These are phyloP conservation scores for Coemansia pectinata DNA, from an alignment of 192 early-diverging fungal species.

Conservation along the genomic window DNA sequence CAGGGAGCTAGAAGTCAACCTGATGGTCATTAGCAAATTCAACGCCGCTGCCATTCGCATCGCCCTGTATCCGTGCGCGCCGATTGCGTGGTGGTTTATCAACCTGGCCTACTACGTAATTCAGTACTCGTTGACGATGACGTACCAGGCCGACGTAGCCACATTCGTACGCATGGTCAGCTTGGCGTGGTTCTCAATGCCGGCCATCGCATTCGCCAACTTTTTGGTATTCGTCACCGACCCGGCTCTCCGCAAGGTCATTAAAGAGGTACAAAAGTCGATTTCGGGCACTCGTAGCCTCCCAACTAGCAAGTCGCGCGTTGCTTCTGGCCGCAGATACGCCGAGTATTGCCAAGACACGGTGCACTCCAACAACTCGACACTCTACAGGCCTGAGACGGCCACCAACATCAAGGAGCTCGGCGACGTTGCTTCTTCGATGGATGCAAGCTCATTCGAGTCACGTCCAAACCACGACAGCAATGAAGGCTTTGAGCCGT, in stretches of 20 bases:
- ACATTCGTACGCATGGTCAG: background rate
- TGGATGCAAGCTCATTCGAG: background rate
- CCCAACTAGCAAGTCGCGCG: background rate
- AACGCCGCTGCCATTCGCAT: constrained; percentile 43
- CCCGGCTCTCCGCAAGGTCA: constrained; percentile 20
- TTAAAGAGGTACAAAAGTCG: constrained; percentile 12
- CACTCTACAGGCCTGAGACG: background rate
- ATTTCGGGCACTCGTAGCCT: background rate
- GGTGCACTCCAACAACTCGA: background rate
- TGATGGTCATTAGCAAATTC: constrained; percentile 30
- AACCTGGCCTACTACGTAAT: constrained; percentile 11
- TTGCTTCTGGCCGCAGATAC: background rate
- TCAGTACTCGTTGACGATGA: constrained; percentile 29
- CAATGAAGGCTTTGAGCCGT: background rate
- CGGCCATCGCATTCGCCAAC: constrained; percentile 11
- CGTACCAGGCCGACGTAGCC: constrained; percentile 12
- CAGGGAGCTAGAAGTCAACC: constrained; percentile 16
- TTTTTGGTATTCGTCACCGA: constrained; percentile 43
- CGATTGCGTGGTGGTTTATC: constrained; percentile 22
- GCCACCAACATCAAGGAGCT: background rate
- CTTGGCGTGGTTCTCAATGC: constrained; percentile 19
- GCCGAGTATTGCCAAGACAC: background rate
- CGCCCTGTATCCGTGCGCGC: constrained; percentile 36
- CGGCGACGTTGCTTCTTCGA: background rate
- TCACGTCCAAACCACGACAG: background rate